phyloP scores from a whole-genome alignment of 2,329 filamentous ascomycete genomes.

The Stemphylium vesicarium region DNA sequence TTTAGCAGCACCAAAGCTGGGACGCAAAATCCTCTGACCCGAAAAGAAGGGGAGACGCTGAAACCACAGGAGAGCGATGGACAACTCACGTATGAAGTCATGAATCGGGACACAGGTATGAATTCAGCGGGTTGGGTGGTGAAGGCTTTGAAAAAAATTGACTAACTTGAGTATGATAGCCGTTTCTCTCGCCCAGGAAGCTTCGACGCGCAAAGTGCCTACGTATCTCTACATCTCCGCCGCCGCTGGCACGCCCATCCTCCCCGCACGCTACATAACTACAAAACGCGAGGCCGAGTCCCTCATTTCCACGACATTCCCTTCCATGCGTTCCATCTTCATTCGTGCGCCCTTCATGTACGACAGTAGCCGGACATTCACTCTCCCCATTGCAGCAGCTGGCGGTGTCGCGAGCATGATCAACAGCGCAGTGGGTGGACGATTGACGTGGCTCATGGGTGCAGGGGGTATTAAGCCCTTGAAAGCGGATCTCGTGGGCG shows the following conservation, averaged over 20 bases:
- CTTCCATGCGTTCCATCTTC: conserved; percentile 79
- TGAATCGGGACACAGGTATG: conserved; percentile 83
- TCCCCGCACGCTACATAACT: conserved; percentile 84
- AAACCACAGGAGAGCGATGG: conserved; percentile 70
- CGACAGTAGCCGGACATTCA: conserved; percentile 80
- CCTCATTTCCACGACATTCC: conserved; percentile 74
- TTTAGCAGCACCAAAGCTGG: conserved; percentile 71
- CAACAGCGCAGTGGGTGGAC: conserved; percentile 78
- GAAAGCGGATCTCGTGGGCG: conserved; percentile 84
- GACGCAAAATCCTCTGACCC: conserved; percentile 73
- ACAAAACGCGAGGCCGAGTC: conserved; percentile 92
- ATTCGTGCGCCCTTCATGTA: conserved; percentile 88
- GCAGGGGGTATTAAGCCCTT: conserved; percentile 84
- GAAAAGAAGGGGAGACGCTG: conserved; percentile 63
- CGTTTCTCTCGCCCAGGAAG: conserved; percentile 80
- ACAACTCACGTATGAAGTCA: conserved; percentile 92
- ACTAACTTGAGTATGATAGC: conserved; percentile 54
- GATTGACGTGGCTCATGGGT: conserved; percentile 78
- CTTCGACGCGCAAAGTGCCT: conserved; percentile 66
- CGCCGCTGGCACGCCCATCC: conserved; percentile 80
- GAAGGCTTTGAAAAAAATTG: too few relatives aligned
- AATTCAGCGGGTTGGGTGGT: background rate
- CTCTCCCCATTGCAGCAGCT: conserved; percentile 81
- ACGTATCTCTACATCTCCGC: conserved; percentile 91
- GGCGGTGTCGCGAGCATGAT: conserved; percentile 76